Evolutionary conservation across 306 rosid species (phyloP).

Genomic region (Canavalia ensiformis): DNA sequence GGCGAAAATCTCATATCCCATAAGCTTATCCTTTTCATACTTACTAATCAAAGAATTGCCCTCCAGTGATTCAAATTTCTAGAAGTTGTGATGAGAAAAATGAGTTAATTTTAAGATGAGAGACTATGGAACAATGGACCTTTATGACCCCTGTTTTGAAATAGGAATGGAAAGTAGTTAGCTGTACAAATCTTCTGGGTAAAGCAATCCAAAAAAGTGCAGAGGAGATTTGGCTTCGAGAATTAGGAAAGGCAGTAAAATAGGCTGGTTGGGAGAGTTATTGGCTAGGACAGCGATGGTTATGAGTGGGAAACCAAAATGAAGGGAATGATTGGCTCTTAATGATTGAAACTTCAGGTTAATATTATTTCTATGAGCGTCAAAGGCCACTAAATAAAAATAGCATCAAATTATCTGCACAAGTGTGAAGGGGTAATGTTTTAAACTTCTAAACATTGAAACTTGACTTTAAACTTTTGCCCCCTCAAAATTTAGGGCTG

Average conservation of each 20-base stretch:
- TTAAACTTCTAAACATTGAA: slow-evolving; percentile 4
- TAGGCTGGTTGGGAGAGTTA: background rate
- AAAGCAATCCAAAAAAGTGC: background rate
- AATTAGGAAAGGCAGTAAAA: background rate
- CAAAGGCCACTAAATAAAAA: background rate
- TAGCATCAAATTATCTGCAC: background rate
- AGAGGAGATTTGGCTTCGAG: background rate
- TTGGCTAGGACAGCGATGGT: background rate
- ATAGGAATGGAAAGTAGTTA: background rate
- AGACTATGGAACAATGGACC: background rate
- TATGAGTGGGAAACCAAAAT: slow-evolving; percentile 25
- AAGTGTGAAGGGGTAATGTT: slow-evolving; percentile 1
- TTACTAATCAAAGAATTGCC: background rate
- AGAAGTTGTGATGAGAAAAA: background rate
- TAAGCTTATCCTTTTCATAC: background rate
- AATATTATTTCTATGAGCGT: background rate
- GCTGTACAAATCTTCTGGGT: background rate
- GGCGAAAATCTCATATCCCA: background rate
- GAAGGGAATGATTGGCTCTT: background rate
- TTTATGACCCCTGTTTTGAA: background rate
- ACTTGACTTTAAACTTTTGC: background rate
- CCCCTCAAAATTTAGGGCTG: background rate
- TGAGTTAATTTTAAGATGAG: slow-evolving; percentile 1
- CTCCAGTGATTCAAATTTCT: background rate
- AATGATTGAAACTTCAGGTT: slow-evolving; percentile 3